Evolutionary conservation across 257 asterid species (phyloP).

Genomic region (Solanum bulbocastanum): DNA sequence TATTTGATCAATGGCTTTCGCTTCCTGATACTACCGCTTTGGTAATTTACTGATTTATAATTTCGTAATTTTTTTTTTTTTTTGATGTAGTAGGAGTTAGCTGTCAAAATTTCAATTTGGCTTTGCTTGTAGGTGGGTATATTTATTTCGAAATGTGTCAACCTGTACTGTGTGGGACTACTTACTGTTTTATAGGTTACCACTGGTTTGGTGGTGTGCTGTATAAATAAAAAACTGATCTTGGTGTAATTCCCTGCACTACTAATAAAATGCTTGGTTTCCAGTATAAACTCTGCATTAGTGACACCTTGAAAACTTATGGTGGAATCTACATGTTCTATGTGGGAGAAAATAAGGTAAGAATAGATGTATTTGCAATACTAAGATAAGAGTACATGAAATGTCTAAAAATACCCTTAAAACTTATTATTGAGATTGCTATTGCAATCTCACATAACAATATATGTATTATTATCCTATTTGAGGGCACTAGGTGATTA

Average conservation of each 20-base stretch:
- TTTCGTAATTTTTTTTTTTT: neutral
- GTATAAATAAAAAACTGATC: neutral
- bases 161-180: neutral
- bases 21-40: conserved; percentile 63
- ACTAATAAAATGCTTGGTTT: neutral
- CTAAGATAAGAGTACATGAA: neutral
- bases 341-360: neutral
- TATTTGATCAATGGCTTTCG: conserved; percentile 93
- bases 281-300: neutral
- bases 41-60: conserved; percentile 31
- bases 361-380: neutral
- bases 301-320: neutral
- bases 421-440: neutral
- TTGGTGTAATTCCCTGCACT: neutral
- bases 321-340: neutral
- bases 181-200: neutral
- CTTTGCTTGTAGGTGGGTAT: neutral
- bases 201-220: neutral
- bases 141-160: neutral
- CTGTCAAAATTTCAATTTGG: neutral
- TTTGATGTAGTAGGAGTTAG: neutral
- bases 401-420: neutral
- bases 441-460: neutral
- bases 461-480: neutral
- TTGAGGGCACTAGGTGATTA: neutral